Conservation (phyloP, 2,329 filamentous ascomycete genomes). For the Cladosporium sp. region DNA sequence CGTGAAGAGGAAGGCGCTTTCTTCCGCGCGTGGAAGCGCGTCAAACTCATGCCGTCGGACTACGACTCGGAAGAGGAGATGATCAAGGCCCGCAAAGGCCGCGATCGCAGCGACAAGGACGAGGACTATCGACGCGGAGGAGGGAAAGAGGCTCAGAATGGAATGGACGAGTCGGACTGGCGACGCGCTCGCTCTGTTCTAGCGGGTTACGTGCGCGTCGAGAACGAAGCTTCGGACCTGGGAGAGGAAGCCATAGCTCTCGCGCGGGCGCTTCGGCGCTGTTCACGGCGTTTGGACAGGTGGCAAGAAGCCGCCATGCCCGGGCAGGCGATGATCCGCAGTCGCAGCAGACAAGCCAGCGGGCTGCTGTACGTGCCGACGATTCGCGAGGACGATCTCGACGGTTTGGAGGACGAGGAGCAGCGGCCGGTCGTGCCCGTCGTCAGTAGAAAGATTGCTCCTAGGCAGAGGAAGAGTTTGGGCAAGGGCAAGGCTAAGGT, state of each 20-base stretch:
- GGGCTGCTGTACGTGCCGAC: background rate
- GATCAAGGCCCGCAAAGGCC: conserved; percentile 25
- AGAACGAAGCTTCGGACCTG: conserved; percentile 63
- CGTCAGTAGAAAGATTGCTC: background rate
- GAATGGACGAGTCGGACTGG: conserved; percentile 15
- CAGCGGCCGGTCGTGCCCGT: background rate
- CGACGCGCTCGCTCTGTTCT: conserved; percentile 20
- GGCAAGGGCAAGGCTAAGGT: conserved; percentile 5
- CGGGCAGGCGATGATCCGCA: conserved; percentile 24
- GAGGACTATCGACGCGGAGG: conserved; percentile 25
- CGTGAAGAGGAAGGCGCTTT: conserved; percentile 64
- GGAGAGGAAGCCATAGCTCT: conserved; percentile 70
- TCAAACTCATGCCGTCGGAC: conserved; percentile 45
- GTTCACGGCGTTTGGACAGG: conserved; percentile 61
- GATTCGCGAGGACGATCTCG: background rate
- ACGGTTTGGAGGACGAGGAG: background rate
- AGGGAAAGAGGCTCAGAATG: conserved; percentile 19
- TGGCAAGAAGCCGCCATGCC: conserved; percentile 53
- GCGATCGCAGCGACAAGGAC: conserved; percentile 33
- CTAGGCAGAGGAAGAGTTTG: conserved; percentile 13
- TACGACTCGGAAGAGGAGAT: conserved; percentile 45
- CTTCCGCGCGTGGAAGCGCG: conserved; percentile 61
- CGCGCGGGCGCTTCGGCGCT: conserved; percentile 61
- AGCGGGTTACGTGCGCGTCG: conserved; percentile 58
- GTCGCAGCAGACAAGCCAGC: conserved; percentile 19